Evolutionary conservation across 1,284 basidiomycete genomes (phyloP).

Genomic region (Athelia sp.): DNA sequence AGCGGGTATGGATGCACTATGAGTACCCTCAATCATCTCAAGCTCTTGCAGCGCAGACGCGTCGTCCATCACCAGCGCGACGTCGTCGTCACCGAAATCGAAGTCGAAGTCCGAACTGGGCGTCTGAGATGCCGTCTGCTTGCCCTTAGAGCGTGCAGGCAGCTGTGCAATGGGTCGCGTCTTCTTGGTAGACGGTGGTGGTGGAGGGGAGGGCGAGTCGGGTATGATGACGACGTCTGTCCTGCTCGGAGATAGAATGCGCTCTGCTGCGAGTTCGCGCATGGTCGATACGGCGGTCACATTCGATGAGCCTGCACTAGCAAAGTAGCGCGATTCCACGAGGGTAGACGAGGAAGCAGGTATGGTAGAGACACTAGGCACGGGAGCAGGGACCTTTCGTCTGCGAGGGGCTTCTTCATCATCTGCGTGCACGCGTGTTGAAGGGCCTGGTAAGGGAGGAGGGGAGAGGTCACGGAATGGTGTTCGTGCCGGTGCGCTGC

Average conservation of each 20-base stretch:
- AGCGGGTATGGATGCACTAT: too few species aligned
- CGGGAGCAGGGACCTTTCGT: constrained; percentile 12
- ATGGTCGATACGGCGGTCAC: too few species aligned
- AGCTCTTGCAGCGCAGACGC: constrained; percentile 28
- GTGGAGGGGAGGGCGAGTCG: constrained; percentile 9
- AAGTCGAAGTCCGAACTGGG: constrained; percentile 19
- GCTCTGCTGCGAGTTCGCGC: background rate
- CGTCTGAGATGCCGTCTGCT: constrained; percentile 6
- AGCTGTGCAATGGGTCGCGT: constrained; percentile 11
- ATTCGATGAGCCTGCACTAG: too few species aligned
- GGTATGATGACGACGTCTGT: constrained; percentile 13
- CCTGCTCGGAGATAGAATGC: background rate
- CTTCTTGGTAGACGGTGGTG: constrained; percentile 11
- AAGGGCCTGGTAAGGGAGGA: constrained; percentile 23
- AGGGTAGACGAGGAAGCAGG: background rate
- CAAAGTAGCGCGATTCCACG: too few species aligned
- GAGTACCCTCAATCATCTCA: constrained; percentile 13
- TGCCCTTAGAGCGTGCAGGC: constrained; percentile 1
- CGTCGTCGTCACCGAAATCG: constrained; percentile 12
- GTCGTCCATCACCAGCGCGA: constrained; percentile 30
- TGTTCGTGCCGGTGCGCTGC: constrained; percentile 20
- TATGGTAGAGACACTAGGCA: background rate
- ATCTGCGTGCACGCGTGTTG: constrained; percentile 31
- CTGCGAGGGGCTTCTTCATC: constrained; percentile 41
- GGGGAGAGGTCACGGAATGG: constrained; percentile 39